These are phyloP conservation scores for Pachysandra terminalis DNA, from an alignment of 164 flowering plant genomes.

Conservation along the genomic window DNA sequence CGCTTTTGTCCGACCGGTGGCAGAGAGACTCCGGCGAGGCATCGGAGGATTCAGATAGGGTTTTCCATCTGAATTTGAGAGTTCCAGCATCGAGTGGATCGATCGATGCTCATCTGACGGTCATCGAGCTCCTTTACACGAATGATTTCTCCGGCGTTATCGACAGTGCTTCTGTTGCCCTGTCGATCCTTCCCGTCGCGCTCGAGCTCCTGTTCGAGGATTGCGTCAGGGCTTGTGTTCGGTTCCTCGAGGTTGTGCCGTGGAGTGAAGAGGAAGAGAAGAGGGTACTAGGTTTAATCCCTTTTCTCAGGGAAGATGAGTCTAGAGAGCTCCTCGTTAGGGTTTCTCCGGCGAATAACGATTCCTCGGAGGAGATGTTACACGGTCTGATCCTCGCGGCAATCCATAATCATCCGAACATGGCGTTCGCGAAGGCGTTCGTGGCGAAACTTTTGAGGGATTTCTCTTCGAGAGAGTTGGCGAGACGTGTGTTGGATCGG, in stretches of 20 bases:
- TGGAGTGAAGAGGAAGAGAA: slow-evolving; percentile 89
- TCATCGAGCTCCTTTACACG: slow-evolving; percentile 61
- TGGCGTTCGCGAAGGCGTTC: slow-evolving; percentile 74
- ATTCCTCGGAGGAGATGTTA: slow-evolving; percentile 69
- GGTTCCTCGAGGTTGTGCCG: slow-evolving; percentile 82
- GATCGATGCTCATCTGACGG: slow-evolving; percentile 41
- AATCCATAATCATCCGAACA: slow-evolving; percentile 50
- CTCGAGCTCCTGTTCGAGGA: slow-evolving; percentile 80
- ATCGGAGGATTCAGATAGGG: neutral
- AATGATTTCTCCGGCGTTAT: slow-evolving; percentile 39
- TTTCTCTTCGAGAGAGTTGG: slow-evolving; percentile 59
- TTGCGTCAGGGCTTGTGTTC: slow-evolving; percentile 59
- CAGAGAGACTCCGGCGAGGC: slow-evolving; percentile 7
- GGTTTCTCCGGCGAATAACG: slow-evolving; percentile 36
- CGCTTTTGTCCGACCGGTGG: slow-evolving; percentile 86
- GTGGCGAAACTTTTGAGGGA: slow-evolving; percentile 81
- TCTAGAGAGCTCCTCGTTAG: slow-evolving; percentile 60
- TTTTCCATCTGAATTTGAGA: slow-evolving; percentile 27
- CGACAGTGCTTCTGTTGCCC: slow-evolving; percentile 32
- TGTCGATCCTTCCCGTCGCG: slow-evolving; percentile 64
- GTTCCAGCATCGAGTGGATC: slow-evolving; percentile 32
- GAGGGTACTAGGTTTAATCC: slow-evolving; percentile 50
- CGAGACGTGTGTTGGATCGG: slow-evolving; percentile 62
- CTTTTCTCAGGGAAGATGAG: slow-evolving; percentile 59
- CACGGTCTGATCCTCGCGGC: slow-evolving; percentile 59